Evolutionary conservation across 2,329 filamentous ascomycete genomes (phyloP), one percentile per base, ranked within the genome.

Genomic region (Penicillium nordicum): DNA sequence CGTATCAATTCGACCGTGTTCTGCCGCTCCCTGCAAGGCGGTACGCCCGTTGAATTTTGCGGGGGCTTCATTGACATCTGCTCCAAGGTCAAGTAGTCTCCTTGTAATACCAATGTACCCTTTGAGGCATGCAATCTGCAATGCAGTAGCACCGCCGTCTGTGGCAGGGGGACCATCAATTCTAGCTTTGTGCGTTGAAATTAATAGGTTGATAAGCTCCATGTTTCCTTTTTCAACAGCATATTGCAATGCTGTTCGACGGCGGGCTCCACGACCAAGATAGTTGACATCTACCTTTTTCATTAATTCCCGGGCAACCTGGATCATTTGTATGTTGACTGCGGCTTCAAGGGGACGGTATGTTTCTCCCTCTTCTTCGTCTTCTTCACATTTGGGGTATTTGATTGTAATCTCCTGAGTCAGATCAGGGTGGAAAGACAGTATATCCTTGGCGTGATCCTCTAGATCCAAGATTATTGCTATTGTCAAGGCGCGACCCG

Each of bases 1-100:
- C 60, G 67, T 65, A 42, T 71, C 69, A 18, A 72, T 61, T 10
- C 65, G 63, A 25, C 68, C 69, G 14, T 64, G 42, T 46, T 70
- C 66, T 36, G 69, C 66, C 5, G 69, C 67, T 9, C 62, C 69
- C 50, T 67, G 60, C 5, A 71, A 49, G 5, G 69, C 67, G 2
- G 69, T 68, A 25, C 63, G 50, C 29, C 69, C 69, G 4, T 66
- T 52, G 0, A 41, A 9, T 12, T 21, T 25, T 25, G 65, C 62
- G 5, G 55, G 36, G 0, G 45, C 29, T 42, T 62, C 65, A 52
- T 70, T 63, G 34, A 67, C 38, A 34, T 66, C 57, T 30, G 66
- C 65, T 8, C 57, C 61, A 11, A 55, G 45, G 5, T 65, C 60
- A 11, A 69, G 41, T 11, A 70, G 53, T 9, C 23, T 54, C 2